These are phyloP conservation scores for Mycena pura DNA, from an alignment of 768 basidiomycete genomes.

Conservation along the genomic window DNA sequence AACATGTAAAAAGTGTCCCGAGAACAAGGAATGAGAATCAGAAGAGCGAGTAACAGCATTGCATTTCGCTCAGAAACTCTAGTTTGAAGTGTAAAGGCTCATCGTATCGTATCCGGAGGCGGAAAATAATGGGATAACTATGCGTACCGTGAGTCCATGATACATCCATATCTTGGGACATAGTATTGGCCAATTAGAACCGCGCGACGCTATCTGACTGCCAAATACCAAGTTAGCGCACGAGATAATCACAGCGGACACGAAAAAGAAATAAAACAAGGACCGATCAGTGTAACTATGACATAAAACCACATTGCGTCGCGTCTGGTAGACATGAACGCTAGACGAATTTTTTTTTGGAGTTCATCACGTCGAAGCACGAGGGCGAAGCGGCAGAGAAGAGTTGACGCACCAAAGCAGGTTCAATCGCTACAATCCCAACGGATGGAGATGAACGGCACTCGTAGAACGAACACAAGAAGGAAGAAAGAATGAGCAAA, in stretches of 20 bases:
- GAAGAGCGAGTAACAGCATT: constrained; percentile 77
- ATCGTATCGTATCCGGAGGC: constrained; percentile 54
- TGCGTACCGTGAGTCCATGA: constrained; percentile 1
- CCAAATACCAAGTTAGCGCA: constrained; percentile 10
- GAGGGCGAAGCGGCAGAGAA: background rate
- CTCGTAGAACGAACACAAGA: too few species aligned
- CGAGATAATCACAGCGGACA: constrained; percentile 2
- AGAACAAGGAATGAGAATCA: constrained; percentile 46
- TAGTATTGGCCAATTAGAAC: too few species aligned
- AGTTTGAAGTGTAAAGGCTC: constrained; percentile 73
- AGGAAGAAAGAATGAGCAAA: background rate
- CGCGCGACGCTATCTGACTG: too few species aligned
- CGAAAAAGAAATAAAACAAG: constrained; percentile 2
- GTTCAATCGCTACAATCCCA: too few species aligned
- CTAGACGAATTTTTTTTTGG: constrained; percentile 31
- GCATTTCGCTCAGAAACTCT: constrained; percentile 85
- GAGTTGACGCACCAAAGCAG: constrained; percentile 4
- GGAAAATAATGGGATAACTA: constrained; percentile 2
- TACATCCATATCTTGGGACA: background rate
- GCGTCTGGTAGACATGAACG: constrained; percentile 48
- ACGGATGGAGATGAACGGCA: too few species aligned
- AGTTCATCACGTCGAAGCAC: constrained; percentile 60
- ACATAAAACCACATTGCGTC: constrained; percentile 68
- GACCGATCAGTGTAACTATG: constrained; percentile 94
- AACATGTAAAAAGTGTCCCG: background rate